Conservation (phyloP, 2,329 filamentous ascomycete species). For the Huntiella bhutanensis region DNA sequence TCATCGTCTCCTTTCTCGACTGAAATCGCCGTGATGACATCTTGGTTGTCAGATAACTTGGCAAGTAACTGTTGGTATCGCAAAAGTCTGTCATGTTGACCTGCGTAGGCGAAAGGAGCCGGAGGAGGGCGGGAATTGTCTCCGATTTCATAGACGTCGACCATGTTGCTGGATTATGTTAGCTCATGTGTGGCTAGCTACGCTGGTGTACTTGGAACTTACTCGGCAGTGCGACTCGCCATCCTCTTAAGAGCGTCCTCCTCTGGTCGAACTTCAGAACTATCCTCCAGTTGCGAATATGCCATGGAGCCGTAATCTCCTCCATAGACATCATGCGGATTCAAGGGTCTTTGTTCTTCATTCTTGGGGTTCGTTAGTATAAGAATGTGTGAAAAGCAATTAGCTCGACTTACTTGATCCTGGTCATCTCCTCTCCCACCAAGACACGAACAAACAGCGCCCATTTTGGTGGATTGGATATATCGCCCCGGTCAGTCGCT, state of each 20-base stretch:
- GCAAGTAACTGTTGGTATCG: constrained; percentile 44
- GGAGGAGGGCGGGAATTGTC: constrained; percentile 22
- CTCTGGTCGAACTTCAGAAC: constrained; percentile 43
- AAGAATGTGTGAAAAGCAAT: background rate
- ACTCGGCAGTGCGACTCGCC: constrained; percentile 46
- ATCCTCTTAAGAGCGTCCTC: constrained; percentile 45
- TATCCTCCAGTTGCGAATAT: constrained; percentile 37
- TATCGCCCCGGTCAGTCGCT: no score
- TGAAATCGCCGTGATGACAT: constrained; percentile 23
- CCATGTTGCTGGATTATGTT: constrained; percentile 34
- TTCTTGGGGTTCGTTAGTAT: constrained; percentile 21
- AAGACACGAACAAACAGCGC: constrained; percentile 10
- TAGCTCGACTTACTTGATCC: constrained; percentile 5
- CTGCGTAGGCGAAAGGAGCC: constrained; percentile 28
- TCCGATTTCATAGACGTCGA: constrained; percentile 46
- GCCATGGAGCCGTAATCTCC: constrained; percentile 45
- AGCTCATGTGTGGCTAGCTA: constrained; percentile 1
- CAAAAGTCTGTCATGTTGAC: constrained; percentile 35
- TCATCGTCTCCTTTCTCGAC: constrained; percentile 25
- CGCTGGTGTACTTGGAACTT: constrained; percentile 15
- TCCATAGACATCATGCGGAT: constrained; percentile 38
- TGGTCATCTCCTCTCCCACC: constrained; percentile 5
- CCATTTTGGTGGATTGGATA: background rate
- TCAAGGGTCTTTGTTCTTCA: constrained; percentile 38
- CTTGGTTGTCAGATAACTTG: constrained; percentile 32